These are phyloP conservation scores for Lodderomyces beijingensis DNA, from an alignment of 1,139 yeast genomes.

Conservation along the genomic window DNA sequence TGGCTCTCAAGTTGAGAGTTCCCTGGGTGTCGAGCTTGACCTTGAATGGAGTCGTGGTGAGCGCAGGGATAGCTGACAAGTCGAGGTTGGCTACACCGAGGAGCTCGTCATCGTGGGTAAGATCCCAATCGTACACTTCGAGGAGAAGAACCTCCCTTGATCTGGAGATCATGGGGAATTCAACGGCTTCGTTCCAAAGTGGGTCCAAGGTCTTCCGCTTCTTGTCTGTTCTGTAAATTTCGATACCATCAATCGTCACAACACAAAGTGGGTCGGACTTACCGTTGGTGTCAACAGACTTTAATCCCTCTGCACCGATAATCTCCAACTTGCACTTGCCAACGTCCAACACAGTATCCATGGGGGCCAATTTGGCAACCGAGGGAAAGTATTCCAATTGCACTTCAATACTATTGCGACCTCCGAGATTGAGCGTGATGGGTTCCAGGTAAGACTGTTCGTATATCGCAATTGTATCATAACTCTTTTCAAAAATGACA, in stretches of 20 bases:
- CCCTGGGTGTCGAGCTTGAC: slow-evolving; percentile 62
- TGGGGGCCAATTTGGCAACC: slow-evolving; percentile 46
- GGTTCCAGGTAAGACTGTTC: slow-evolving; percentile 46
- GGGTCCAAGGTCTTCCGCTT: slow-evolving; percentile 67
- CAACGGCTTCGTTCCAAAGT: slow-evolving; percentile 59
- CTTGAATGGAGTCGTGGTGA: slow-evolving; percentile 40
- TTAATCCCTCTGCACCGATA: slow-evolving; percentile 48
- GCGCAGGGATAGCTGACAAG: slow-evolving; percentile 44
- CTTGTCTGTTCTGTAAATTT: slow-evolving; percentile 53
- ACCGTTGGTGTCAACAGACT: slow-evolving; percentile 65
- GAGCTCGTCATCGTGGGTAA: slow-evolving; percentile 61
- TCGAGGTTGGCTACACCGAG: slow-evolving; percentile 53
- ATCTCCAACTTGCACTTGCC: slow-evolving; percentile 57
- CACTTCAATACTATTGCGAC: slow-evolving; percentile 38
- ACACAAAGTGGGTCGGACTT: slow-evolving; percentile 67
- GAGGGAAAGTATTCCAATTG: slow-evolving; percentile 62
- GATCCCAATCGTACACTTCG: slow-evolving; percentile 71
- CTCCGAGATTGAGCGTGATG: slow-evolving; percentile 40
- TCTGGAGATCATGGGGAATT: slow-evolving; percentile 61
- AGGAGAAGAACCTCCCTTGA: slow-evolving; percentile 46
- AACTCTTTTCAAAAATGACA: slow-evolving; percentile 44
- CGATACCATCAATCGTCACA: slow-evolving; percentile 49
- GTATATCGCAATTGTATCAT: slow-evolving; percentile 51
- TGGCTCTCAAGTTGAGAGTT: slow-evolving; percentile 44
- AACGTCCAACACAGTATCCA: slow-evolving; percentile 64